These are phyloP conservation scores for Paramecium tetraurelia DNA, from an alignment of 73 alveolate genomes.

Conservation along the genomic window DNA sequence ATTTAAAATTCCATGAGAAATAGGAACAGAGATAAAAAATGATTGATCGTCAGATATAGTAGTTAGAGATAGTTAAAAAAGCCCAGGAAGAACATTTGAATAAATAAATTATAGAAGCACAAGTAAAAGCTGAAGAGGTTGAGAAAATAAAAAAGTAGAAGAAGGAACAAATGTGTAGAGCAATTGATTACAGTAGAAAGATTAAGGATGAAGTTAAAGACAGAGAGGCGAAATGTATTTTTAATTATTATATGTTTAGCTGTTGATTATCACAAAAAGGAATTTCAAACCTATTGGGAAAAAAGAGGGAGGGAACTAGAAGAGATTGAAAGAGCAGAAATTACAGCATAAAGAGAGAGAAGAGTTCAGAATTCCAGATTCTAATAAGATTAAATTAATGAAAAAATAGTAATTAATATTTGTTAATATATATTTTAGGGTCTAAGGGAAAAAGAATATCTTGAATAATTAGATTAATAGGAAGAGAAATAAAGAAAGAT, in stretches of 20 bases:
- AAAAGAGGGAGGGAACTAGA: slow-evolving; percentile 24
- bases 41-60: not conserved
- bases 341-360: not conserved
- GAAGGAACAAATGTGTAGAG: not conserved
- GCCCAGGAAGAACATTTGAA: not conserved
- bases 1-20: slow-evolving; percentile 15
- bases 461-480: not conserved
- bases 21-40: not conserved
- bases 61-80: not conserved
- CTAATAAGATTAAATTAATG: not conserved
- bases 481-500: not conserved
- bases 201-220: slow-evolving; percentile 19
- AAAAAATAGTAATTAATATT: not conserved
- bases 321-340: not conserved
- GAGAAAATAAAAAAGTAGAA: slow-evolving; percentile 19
- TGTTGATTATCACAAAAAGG: slow-evolving; percentile 32
- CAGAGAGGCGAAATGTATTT: slow-evolving; percentile 9
- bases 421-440: not conserved
- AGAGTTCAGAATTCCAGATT: not conserved
- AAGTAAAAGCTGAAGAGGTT: slow-evolving; percentile 25
- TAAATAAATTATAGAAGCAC: not conserved
- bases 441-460: not conserved
- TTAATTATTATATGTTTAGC: not conserved
- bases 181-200: slow-evolving; percentile 10
- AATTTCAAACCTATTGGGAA: slow-evolving; percentile 31